phyloP scores from a whole-genome alignment of 306 rosid genomes.

The Trifolium pratense region DNA sequence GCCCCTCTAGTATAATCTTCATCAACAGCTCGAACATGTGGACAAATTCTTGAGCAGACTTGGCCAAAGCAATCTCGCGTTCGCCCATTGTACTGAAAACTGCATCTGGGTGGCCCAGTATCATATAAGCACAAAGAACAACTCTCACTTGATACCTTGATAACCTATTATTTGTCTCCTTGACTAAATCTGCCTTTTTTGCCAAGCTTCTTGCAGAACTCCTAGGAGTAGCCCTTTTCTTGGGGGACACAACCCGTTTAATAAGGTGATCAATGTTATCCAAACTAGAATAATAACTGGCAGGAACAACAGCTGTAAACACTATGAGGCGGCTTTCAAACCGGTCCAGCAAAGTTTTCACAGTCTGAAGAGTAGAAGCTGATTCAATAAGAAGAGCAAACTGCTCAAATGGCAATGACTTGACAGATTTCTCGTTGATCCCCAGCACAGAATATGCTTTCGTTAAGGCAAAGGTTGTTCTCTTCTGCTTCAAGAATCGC shows the following conservation, averaged over 20 bases:
- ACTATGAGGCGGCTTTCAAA: slow-evolving; percentile 79
- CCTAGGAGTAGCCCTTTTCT: slow-evolving; percentile 60
- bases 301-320: slow-evolving; percentile 56
- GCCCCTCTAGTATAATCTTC: slow-evolving; percentile 74
- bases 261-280: slow-evolving; percentile 95
- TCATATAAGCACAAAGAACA: slow-evolving; percentile 86
- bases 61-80: slow-evolving; percentile 75
- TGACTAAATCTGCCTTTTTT: slow-evolving; percentile 51
- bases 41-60: slow-evolving; percentile 78
- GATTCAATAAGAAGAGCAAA: slow-evolving; percentile 86
- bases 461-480: slow-evolving; percentile 76
- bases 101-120: slow-evolving; percentile 87
- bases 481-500: slow-evolving; percentile 60
- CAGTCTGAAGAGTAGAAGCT: slow-evolving; percentile 71
- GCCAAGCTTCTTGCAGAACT: slow-evolving; percentile 55
- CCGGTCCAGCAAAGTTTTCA: slow-evolving; percentile 79
- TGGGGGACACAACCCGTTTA: slow-evolving; percentile 40
- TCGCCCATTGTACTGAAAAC: slow-evolving; percentile 84
- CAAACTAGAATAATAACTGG: slow-evolving; percentile 50
- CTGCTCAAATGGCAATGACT: slow-evolving; percentile 89
- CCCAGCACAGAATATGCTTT: slow-evolving; percentile 69
- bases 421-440: slow-evolving; percentile 68
- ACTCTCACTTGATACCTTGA: slow-evolving; percentile 88
- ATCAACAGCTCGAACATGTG: slow-evolving; percentile 68
- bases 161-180: slow-evolving; percentile 49